phyloP scores from a whole-genome alignment of 768 basidiomycete genomes.

The Suillus subaureus region DNA sequence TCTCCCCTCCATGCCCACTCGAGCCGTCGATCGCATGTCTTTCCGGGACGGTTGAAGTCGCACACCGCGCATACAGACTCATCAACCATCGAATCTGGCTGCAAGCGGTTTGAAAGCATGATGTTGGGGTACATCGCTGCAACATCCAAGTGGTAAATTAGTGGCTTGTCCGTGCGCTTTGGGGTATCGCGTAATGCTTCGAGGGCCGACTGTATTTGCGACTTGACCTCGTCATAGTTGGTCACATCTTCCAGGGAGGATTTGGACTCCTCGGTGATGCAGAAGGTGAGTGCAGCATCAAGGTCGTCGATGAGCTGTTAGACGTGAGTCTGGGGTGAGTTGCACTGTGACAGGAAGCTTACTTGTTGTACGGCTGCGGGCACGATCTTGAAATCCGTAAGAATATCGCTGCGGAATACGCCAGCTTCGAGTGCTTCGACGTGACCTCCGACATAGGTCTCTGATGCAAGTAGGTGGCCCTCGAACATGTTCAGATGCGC shows the following conservation, averaged over 20 bases:
- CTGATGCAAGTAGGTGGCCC: constrained; percentile 94
- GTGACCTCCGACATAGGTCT: constrained; percentile 98
- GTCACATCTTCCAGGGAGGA: constrained; percentile 79
- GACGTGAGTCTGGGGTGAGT: background rate
- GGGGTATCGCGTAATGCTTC: constrained; percentile 93
- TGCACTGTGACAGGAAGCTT: constrained; percentile 3
- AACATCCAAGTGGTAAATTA: constrained; percentile 98
- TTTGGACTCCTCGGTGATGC: constrained; percentile 84
- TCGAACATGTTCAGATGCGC: constrained; percentile 90
- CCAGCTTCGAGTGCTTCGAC: constrained; percentile 98
- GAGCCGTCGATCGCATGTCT: constrained; percentile 89
- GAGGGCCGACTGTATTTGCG: constrained; percentile 71
- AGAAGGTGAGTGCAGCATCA: constrained; percentile 89
- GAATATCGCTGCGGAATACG: constrained; percentile 95
- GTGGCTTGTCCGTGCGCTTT: constrained; percentile 83
- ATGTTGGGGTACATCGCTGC: constrained; percentile 99
- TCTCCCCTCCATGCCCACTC: constrained; percentile 99
- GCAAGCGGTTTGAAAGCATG: constrained; percentile 99
- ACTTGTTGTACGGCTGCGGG: constrained; percentile 83
- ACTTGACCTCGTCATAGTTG: constrained; percentile 94
- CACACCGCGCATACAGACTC: constrained; percentile 97
- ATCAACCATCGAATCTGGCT: constrained; percentile 97
- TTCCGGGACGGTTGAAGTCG: constrained; percentile 96
- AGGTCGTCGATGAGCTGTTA: constrained; percentile 88
- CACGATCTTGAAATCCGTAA: constrained; percentile 92